Evolutionary conservation across 345 rosid species (phyloP).

Genomic region (Populus deltoides): DNA sequence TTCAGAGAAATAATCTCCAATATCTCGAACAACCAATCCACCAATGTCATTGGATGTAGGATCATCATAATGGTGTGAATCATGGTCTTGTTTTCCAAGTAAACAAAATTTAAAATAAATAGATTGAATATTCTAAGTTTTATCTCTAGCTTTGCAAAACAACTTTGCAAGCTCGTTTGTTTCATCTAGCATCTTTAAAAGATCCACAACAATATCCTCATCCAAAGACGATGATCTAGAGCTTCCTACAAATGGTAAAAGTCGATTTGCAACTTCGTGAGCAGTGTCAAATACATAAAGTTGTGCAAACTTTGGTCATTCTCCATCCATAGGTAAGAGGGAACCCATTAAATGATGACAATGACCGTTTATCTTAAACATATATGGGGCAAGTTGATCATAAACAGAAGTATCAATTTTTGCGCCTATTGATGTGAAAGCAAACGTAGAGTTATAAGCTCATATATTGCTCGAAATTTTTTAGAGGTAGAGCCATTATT

Average conservation of each 20-base stretch:
- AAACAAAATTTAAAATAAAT: not conserved
- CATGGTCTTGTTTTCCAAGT: not conserved
- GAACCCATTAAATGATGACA: not conserved
- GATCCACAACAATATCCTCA: not conserved
- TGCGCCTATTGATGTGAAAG: not conserved
- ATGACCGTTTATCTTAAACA: not conserved
- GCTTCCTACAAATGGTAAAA: not conserved
- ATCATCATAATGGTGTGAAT: not conserved
- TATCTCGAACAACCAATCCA: too few relatives aligned
- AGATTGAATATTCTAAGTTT: not conserved
- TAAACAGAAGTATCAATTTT: not conserved
- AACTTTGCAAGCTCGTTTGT: not conserved
- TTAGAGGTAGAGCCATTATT: too few relatives aligned
- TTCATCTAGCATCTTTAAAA: not conserved
- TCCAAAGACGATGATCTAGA: not conserved
- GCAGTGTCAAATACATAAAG: conserved; percentile 5
- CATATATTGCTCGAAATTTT: not conserved
- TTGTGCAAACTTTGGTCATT: not conserved
- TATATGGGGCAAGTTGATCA: not conserved
- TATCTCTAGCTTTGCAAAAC: not conserved
- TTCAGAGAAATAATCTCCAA: too few relatives aligned
- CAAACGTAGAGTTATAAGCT: not conserved
- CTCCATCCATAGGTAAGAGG: not conserved
- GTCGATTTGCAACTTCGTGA: not conserved
- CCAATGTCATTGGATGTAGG: not conserved